phyloP scores from a whole-genome alignment of 768 basidiomycete genomes.

The Lentinula guzmanii region DNA sequence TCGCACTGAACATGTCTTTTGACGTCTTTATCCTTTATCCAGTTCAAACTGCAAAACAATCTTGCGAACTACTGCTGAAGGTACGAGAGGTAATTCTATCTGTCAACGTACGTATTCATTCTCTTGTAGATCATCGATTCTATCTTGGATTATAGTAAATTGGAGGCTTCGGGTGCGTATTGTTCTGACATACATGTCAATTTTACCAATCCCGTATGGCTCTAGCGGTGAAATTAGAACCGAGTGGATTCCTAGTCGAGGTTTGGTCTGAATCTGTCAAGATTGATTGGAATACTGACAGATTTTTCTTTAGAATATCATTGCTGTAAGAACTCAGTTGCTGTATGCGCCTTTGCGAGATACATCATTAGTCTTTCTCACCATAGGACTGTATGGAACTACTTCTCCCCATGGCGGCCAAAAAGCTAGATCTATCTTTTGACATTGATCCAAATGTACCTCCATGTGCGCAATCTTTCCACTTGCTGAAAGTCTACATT shows the following conservation, averaged over 20 bases:
- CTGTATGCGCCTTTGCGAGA: not conserved
- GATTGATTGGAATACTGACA: not conserved
- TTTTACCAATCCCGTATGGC: conserved; percentile 5
- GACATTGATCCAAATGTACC: conserved; percentile 66
- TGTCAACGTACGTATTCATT: conserved; percentile 4
- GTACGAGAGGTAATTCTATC: conserved; percentile 21
- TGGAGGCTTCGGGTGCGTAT: conserved; percentile 61
- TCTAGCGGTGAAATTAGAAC: conserved; percentile 64
- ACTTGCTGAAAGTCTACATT: not conserved
- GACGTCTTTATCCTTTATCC: conserved; percentile 3
- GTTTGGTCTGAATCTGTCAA: conserved; percentile 18
- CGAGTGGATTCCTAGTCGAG: conserved; percentile 60
- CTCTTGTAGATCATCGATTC: conserved; percentile 63
- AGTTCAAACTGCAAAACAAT: conserved; percentile 77
- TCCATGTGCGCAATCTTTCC: conserved; percentile 34
- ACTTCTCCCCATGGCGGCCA: conserved; percentile 67
- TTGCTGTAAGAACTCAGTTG: conserved; percentile 42
- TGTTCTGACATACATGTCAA: not conserved
- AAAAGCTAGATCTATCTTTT: conserved; percentile 68
- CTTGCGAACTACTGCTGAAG: conserved; percentile 69
- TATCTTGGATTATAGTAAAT: conserved; percentile 74
- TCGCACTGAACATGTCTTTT: conserved; percentile 1
- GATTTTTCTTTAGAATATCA: conserved; percentile 40
- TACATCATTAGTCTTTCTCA: not conserved
- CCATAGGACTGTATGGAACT: conserved; percentile 71